Evolutionary conservation across 202 grass and related monocot species (phyloP), one percentile per base, ranked within the genome.

Genomic region (Carex arenaria): DNA sequence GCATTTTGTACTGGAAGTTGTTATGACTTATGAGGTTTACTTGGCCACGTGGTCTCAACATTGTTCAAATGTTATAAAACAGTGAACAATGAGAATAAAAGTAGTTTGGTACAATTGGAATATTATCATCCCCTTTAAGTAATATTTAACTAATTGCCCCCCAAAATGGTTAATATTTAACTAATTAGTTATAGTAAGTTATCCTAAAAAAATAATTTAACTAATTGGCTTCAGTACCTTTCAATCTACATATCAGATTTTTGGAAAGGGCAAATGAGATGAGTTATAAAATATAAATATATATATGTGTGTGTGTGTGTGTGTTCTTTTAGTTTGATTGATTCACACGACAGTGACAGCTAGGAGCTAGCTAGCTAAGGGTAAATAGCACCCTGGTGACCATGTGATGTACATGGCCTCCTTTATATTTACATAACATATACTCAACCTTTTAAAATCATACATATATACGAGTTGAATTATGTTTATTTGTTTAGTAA

Each of bases 261-360:
- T 64, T 28, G 30, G 67, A 82, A 82, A 82, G 80, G 80, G 55
- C 13, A 67, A 81, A 67, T 67, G 22, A 82, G 40, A 55, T 65
- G 30, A 49, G 79, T 67, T 52, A 30, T 81, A 81, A 52, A 82
- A 67, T 67, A 52, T 67, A 82, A 1, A 45, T 34, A 4, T 18
- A 28, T 19, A n/a, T n/a, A n/a, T n/a, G n/a, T n/a, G n/a, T n/a
- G n/a, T n/a, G n/a, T n/a, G n/a, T n/a, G n/a, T n/a, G n/a, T n/a
- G n/a, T 12, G 14, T 13, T 62, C 32, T 49, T 82, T 82, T 64
- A 82, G 40, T 26, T 52, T 2, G 22, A 65, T 82, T 82, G 64
- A 53, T 66, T 82, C 60, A 82, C 80, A 82, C 42, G 80, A 82
- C 18, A 54, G 34, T 54, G 62, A 82, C 80, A 82, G 80, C 80